Percentiles rank a stretch among this genome's conserved stretches.
phyloP scores from a whole-genome alignment of 805 yeast genomes.

The Saturnispora serradocipensis region DNA sequence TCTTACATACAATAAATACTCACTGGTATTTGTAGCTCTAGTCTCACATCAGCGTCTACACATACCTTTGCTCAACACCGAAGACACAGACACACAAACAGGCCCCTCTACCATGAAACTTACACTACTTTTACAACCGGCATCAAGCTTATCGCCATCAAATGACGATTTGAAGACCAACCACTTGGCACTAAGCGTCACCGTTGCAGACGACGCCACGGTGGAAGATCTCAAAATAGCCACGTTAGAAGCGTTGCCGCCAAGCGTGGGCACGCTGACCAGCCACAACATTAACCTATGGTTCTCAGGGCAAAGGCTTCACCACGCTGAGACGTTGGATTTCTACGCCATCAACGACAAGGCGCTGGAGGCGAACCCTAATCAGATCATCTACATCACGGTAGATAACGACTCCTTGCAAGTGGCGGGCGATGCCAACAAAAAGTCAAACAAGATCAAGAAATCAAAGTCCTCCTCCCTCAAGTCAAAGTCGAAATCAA shows the following conservation, averaged over 20 bases:
- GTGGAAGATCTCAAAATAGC: constrained; percentile 42
- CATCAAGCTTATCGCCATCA: constrained; percentile 1
- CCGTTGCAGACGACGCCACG: constrained; percentile 43
- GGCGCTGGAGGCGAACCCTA: constrained; percentile 7
- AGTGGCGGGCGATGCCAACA: background rate
- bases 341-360: constrained; percentile 23
- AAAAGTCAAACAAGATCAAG: background rate
- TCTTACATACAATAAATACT: background rate
- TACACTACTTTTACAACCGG: constrained; percentile 15
- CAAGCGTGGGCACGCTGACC: constrained; percentile 7
- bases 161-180: constrained; percentile 23
- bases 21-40: background rate
- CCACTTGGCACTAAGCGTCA: constrained; percentile 9
- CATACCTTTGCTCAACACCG: background rate
- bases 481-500: constrained; percentile 33
- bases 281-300: constrained; percentile 21
- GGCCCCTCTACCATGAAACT: constrained; percentile 33
- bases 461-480: constrained; percentile 14
- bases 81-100: background rate
- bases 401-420: constrained; percentile 14
- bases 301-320: constrained; percentile 28
- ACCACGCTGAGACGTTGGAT: constrained; percentile 17
- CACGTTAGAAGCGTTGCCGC: constrained; percentile 32
- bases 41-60: background rate
- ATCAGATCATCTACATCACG: constrained; percentile 25